Conservation (phyloP, 164 flowering plant species). For the Piper longum region DNA sequence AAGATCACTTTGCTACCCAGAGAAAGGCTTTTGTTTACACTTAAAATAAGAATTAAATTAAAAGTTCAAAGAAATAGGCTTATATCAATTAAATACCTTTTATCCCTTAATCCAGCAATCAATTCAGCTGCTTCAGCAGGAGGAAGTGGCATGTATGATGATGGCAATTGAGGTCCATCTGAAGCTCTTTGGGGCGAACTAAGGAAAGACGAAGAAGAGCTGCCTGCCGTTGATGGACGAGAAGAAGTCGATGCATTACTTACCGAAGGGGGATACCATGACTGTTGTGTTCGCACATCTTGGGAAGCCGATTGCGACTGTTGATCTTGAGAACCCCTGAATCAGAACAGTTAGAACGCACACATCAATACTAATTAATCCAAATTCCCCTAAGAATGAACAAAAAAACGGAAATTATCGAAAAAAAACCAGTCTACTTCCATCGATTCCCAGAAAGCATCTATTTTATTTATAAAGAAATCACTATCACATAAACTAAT, state of each 20-base stretch:
- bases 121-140: slow-evolving; percentile 83
- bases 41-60: not conserved
- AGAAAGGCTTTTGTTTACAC: not conserved
- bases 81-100: slow-evolving; percentile 27
- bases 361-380: not conserved
- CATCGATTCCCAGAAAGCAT: too few species aligned
- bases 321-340: slow-evolving; percentile 74
- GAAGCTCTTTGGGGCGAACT: slow-evolving; percentile 24
- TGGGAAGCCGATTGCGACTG: slow-evolving; percentile 8
- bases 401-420: not conserved
- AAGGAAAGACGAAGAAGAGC: slow-evolving; percentile 16
- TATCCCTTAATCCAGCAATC: slow-evolving; percentile 50
- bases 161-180: slow-evolving; percentile 32
- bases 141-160: slow-evolving; percentile 40
- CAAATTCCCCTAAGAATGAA: not conserved
- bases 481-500: too few species aligned
- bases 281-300: slow-evolving; percentile 31
- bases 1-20: not conserved
- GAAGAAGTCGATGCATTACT: slow-evolving; percentile 48
- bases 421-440: too few species aligned
- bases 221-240: slow-evolving; percentile 48
- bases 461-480: too few species aligned
- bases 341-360: not conserved
- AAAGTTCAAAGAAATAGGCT: not conserved
- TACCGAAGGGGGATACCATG: slow-evolving; percentile 62